Evolutionary conservation across 495 filamentous ascomycete genomes (phyloP).

Genomic region (Penicillium arizonense): DNA sequence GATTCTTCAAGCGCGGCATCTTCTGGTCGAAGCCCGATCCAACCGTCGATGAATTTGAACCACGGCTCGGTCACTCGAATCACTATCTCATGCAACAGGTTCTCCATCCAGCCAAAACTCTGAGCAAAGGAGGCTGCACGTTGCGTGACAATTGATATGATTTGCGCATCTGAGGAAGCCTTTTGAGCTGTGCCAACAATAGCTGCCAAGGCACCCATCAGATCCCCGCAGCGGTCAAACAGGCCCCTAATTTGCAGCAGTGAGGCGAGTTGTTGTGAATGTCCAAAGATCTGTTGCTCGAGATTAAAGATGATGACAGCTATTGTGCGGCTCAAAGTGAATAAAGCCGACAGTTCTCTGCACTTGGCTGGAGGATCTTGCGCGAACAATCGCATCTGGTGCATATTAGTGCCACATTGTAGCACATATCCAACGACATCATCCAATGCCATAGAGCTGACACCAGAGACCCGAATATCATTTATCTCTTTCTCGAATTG

Average conservation of each 20-base stretch:
- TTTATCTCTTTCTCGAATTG: conserved; percentile 57
- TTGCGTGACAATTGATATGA: conserved; percentile 66
- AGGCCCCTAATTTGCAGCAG: conserved; percentile 66
- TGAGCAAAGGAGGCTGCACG: conserved; percentile 63
- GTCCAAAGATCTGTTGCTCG: conserved; percentile 32
- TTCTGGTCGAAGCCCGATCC: conserved; percentile 70
- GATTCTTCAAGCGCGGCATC: conserved; percentile 42
- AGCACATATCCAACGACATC: conserved; percentile 57
- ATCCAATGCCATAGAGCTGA: conserved; percentile 56
- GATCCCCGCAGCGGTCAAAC: conserved; percentile 59
- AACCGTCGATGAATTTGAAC: conserved; percentile 68
- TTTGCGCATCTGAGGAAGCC: conserved; percentile 60
- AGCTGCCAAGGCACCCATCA: conserved; percentile 60
- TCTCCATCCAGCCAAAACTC: conserved; percentile 56
- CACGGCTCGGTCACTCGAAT: conserved; percentile 63
- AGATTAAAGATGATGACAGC: conserved; percentile 37
- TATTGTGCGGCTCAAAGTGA: conserved; percentile 34
- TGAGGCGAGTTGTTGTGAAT: conserved; percentile 25
- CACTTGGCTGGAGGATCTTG: conserved; percentile 28
- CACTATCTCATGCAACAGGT: conserved; percentile 65
- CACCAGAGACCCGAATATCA: conserved; percentile 65
- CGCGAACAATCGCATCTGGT: conserved; percentile 59
- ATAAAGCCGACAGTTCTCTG: conserved; percentile 31
- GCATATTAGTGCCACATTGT: conserved; percentile 67
- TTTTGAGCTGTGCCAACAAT: conserved; percentile 56